phyloP scores from a whole-genome alignment of 225 moss, liverwort and hornwort species.

The Polytrichum commune region DNA sequence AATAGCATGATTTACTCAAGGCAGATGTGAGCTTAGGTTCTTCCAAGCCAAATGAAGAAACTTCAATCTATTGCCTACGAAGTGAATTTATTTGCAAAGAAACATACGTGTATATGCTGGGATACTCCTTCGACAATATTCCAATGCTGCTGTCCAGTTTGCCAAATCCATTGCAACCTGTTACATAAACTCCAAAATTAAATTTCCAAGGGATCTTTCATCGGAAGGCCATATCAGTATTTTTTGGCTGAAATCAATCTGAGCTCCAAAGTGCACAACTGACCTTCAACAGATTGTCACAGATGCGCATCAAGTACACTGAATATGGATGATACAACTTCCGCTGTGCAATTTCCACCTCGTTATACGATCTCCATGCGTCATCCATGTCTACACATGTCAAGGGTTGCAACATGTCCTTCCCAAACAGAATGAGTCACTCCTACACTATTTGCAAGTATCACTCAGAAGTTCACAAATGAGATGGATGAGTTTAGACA shows the following conservation, averaged over 20 bases:
- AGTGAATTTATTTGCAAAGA: neutral
- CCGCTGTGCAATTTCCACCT: slow-evolving; percentile 54
- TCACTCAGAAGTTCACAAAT: neutral
- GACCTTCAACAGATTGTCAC: slow-evolving; percentile 84
- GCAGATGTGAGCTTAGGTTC: too few relatives aligned
- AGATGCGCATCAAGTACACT: slow-evolving; percentile 65
- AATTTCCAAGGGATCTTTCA: neutral
- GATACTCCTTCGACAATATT: slow-evolving; percentile 66
- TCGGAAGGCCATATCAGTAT: neutral
- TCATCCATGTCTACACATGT: slow-evolving; percentile 38
- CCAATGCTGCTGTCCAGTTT: slow-evolving; percentile 73
- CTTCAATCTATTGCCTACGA: neutral
- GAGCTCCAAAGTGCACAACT: neutral
- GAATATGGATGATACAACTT: slow-evolving; percentile 68
- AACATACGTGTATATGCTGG: slow-evolving; percentile 78
- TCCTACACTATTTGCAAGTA: neutral
- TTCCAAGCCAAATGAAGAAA: too few relatives aligned
- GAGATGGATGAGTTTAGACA: neutral
- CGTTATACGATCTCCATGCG: slow-evolving; percentile 45
- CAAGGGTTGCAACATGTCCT: slow-evolving; percentile 8
- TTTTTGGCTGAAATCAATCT: neutral
- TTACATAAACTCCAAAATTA: slow-evolving; percentile 3
- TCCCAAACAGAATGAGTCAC: neutral
- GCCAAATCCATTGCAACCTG: slow-evolving; percentile 83
- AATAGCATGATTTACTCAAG: too few relatives aligned